Evolutionary conservation across 768 basidiomycete genomes (phyloP), one percentile per base, ranked within the genome.

Genomic region (Mycena haematopus): DNA sequence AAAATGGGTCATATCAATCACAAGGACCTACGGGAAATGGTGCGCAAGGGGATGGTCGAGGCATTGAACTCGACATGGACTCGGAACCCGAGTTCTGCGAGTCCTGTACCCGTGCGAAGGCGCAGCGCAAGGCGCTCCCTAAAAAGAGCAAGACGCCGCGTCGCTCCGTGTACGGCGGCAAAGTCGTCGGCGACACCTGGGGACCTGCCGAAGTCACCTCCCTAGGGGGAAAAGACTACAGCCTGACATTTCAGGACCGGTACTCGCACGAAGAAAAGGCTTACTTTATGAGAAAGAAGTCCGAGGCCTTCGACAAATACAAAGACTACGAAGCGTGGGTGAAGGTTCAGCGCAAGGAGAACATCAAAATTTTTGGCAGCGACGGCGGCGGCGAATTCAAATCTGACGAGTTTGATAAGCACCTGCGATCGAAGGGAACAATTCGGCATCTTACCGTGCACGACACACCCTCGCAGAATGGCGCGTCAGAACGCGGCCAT

Each of bases 1-100:
- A 36, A 54, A 10, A 70, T 80, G 56, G 78, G 76, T 1, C 79
- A 82, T 54, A 69, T 78, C 19, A 68, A 75, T 19, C 69, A 68
- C 9, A 64, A 71, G 0, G 64, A 71, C 8, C 71, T 76, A 21
- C 57, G 65, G 4, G 33, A 69, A 14, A 72, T 77, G 72, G 60
- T 77, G 3, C 45, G 58, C 11, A 65, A 74, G 22, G 72, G 71
- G 1, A 63, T 71, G 55, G 63, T 81, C n/a, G 19, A 68, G 77
- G 77, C 0, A 62, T 81, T 17, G 65, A 68, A 8, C 67, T 80
- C 2, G 69, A 70, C 54, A 53, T 62, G 46, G 44, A 62, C 21
- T 70, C 69, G 0, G 70, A 71, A 31, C 69, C 58, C 21, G 63
- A 70, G 22, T 70, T 71, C 51, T 77, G 74, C 60, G 67, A 70